Percentiles rank a stretch among this genome's conserved stretches.
phyloP scores from a whole-genome alignment of 2,329 filamentous ascomycete genomes.

The Colletotrichum aenigma region DNA sequence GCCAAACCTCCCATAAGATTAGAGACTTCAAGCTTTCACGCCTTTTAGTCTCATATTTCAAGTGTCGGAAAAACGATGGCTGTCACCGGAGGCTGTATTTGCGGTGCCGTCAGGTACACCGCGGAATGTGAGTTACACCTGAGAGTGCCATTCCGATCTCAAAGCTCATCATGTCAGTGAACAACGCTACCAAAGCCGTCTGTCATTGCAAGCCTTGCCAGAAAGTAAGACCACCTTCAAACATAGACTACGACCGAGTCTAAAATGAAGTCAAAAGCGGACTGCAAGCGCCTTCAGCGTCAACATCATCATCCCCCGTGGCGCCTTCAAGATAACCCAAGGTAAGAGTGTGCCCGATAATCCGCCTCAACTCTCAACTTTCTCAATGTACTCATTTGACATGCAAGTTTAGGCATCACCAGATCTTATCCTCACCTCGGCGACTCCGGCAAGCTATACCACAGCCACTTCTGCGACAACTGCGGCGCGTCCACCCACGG shows the following conservation, averaged over 20 bases:
- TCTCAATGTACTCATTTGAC: not conserved
- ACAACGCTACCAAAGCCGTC: not conserved
- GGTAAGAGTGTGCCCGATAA: not conserved
- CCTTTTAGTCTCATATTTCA: not conserved
- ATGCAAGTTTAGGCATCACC: fast-evolving
- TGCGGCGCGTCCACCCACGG: not conserved
- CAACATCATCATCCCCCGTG: not conserved
- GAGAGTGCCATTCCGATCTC: too few relatives aligned
- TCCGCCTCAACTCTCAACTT: fast-evolving
- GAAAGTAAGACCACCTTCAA: not conserved
- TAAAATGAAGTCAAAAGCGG: not conserved
- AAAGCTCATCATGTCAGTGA: not conserved
- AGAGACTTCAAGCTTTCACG: not conserved
- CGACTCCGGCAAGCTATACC: not conserved
- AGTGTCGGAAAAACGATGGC: not conserved
- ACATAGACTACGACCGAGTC: not conserved
- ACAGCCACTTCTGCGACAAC: not conserved
- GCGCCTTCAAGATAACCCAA: not conserved
- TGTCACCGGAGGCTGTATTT: not conserved
- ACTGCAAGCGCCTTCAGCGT: not conserved
- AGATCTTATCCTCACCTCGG: not conserved
- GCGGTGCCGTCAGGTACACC: not conserved
- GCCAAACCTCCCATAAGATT: not conserved
- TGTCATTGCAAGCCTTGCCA: not conserved
- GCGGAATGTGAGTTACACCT: not conserved